phyloP scores from a whole-genome alignment of 2,329 filamentous ascomycete genomes.

The Lecanoromycetidae sp. region DNA sequence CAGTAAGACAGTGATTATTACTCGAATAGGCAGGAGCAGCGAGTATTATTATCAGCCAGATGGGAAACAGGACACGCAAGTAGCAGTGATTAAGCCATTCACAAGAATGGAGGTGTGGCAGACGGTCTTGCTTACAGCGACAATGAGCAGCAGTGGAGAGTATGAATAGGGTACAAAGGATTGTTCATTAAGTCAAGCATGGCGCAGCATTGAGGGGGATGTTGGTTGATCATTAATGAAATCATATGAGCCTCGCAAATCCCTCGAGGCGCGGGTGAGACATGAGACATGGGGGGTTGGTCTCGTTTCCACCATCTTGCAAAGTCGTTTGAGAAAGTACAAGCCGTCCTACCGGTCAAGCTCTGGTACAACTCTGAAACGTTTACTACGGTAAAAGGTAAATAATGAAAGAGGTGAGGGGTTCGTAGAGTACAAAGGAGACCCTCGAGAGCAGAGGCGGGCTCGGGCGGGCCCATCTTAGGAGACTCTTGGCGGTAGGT shows the following conservation, averaged over 20 bases:
- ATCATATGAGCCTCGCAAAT: not conserved
- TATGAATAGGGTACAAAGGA: not conserved
- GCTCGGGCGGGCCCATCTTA: too few species aligned
- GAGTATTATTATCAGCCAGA: not conserved
- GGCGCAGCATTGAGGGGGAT: not conserved
- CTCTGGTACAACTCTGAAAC: too few species aligned
- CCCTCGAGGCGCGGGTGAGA: not conserved
- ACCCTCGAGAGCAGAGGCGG: too few species aligned
- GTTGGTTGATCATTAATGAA: not conserved
- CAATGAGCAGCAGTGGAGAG: not conserved
- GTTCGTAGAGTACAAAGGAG: too few species aligned
- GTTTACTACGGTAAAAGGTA: too few species aligned
- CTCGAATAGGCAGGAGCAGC: not conserved
- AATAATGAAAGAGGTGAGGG: too few species aligned
- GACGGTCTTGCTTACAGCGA: not conserved
- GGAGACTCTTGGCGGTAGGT: too few species aligned
- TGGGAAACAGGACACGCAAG: not conserved
- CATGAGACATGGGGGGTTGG: too few species aligned
- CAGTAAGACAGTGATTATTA: not conserved
- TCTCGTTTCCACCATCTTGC: too few species aligned
- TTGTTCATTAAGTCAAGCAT: not conserved
- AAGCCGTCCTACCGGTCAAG: too few species aligned
- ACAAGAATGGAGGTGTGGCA: not conserved
- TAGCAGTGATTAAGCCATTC: too few species aligned
- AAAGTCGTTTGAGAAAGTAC: too few species aligned